Percentiles rank a stretch among this genome's conserved stretches.
Conservation (phyloP, 768 basidiomycete species). For the Omphalotus guepiniiformis region DNA sequence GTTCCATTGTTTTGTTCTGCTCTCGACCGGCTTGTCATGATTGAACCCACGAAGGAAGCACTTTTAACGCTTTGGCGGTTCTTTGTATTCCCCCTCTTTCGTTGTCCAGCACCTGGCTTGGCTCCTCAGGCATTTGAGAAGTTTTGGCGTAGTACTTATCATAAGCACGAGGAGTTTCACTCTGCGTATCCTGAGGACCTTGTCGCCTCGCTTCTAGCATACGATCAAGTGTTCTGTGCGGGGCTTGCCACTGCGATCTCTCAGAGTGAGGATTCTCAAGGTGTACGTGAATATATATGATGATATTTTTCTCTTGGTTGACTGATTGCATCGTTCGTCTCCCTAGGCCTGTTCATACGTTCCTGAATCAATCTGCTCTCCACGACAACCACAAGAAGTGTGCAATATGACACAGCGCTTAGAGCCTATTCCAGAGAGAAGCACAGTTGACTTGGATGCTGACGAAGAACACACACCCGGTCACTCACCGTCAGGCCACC, state of each 20-base stretch:
- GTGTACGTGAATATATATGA: no score
- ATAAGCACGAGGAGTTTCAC: conserved; percentile 18
- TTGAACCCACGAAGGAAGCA: conserved; percentile 13
- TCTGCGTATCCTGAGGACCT: conserved; percentile 25
- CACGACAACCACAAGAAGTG: no score
- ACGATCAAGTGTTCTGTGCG: conserved; percentile 13
- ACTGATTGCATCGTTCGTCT: no score
- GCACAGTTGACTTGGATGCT: no score
- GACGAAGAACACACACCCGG: no score
- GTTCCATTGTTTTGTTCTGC: conserved; percentile 14
- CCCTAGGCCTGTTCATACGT: no score
- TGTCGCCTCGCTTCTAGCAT: conserved; percentile 26
- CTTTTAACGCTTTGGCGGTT: conserved; percentile 23
- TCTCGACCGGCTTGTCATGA: neutral
- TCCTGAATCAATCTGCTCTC: no score
- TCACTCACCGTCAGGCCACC: no score
- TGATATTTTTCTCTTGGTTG: no score
- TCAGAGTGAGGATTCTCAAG: conserved; percentile 5
- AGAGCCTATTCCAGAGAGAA: no score
- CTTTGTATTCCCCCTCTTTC: conserved; percentile 33
- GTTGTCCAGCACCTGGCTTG: conserved; percentile 29
- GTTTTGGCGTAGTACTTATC: conserved; percentile 36
- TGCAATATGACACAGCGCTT: no score
- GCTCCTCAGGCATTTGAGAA: conserved; percentile 34
- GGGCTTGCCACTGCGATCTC: neutral